phyloP scores from a whole-genome alignment of 208 protist genomes.

The Leishmania amazonensis region DNA sequence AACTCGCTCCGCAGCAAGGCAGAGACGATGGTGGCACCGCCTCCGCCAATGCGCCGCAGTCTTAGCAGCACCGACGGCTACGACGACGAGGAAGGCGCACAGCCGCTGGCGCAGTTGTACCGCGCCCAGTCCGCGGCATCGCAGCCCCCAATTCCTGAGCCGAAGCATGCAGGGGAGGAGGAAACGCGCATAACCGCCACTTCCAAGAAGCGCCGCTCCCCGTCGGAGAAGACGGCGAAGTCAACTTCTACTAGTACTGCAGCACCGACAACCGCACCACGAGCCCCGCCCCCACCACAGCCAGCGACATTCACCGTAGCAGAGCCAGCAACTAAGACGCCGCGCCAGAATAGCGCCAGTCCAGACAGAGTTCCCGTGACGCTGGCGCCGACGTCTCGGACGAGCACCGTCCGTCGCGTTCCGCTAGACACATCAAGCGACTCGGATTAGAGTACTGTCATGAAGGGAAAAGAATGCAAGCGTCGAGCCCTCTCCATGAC shows the following conservation, averaged over 20 bases:
- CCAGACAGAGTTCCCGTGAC: slow-evolving; percentile 27
- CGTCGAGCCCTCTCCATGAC: too few relatives aligned
- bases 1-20: slow-evolving; percentile 5
- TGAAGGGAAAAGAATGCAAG: background rate
- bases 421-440: slow-evolving; percentile 50
- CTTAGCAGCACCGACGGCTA: background rate
- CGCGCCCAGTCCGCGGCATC: background rate
- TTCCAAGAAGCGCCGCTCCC: slow-evolving; percentile 22
- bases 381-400: slow-evolving; percentile 28
- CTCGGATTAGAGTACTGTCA: slow-evolving; percentile 24
- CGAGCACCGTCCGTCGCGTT: slow-evolving; percentile 24
- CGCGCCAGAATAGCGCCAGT: slow-evolving; percentile 10
- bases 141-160: background rate
- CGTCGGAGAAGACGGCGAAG: slow-evolving; percentile 19
- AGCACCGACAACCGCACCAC: background rate
- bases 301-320: background rate
- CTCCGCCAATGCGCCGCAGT: slow-evolving; percentile 1
- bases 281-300: background rate
- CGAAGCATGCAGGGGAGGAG: background rate
- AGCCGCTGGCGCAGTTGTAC: slow-evolving; percentile 24
- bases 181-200: background rate
- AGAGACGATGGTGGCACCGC: background rate
- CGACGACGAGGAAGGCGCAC: slow-evolving; percentile 9
- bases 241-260: background rate
- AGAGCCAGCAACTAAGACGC: background rate